phyloP scores from a whole-genome alignment of 345 rosid species.

The Triadica sebifera region DNA sequence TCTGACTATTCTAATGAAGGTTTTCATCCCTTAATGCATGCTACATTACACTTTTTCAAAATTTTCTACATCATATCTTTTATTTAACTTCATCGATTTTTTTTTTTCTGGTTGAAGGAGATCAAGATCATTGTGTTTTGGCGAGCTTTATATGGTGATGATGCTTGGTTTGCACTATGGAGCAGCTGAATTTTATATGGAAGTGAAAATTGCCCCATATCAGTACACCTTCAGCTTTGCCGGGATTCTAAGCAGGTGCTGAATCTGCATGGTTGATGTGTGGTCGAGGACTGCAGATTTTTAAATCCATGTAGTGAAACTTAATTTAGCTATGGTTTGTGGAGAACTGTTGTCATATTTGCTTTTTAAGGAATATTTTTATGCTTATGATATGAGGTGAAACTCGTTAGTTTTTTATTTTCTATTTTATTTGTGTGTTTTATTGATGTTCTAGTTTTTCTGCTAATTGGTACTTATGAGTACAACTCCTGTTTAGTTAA shows the following conservation, averaged over 20 bases:
- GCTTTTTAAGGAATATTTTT: not conserved
- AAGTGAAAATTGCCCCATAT: not conserved
- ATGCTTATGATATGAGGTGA: not conserved
- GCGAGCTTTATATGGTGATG: not conserved
- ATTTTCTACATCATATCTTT: not conserved
- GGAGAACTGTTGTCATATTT: not conserved
- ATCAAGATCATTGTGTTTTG: not conserved
- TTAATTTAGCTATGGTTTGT: not conserved
- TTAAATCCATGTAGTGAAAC: not conserved
- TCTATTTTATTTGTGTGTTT: too few species aligned
- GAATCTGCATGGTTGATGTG: not conserved
- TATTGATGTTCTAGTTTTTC: too few species aligned
- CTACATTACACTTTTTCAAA: not conserved
- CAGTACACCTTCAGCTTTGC: not conserved
- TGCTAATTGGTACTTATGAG: too few species aligned
- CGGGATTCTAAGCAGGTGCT: not conserved
- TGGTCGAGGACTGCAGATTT: conserved; percentile 6
- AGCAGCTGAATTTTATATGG: conserved; percentile 6
- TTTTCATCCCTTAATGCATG: conserved; percentile 15
- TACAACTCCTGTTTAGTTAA: too few species aligned
- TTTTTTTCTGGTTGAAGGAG: not conserved
- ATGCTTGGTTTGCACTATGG: not conserved
- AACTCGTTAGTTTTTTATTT: not conserved
- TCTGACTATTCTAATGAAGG: conserved; percentile 11
- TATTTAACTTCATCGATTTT: not conserved